Conservation (phyloP, 495 filamentous ascomycete genomes). For the Annulohypoxylon nitens region DNA sequence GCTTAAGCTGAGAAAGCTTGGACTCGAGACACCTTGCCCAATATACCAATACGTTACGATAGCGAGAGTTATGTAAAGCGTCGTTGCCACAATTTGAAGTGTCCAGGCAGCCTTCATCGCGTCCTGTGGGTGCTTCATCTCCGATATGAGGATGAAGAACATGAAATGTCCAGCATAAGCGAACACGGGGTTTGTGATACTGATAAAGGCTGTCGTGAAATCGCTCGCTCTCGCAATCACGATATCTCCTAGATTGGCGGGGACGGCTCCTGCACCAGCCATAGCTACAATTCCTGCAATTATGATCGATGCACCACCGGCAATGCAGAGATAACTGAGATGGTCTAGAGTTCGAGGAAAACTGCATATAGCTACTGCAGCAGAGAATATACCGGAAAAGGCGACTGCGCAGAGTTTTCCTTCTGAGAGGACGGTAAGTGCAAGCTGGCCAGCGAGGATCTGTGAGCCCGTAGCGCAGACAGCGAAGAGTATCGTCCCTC, state of each 20-base stretch:
- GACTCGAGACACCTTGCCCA: slow-evolving; percentile 68
- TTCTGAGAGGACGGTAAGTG: slow-evolving; percentile 70
- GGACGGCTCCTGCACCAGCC: slow-evolving; percentile 59
- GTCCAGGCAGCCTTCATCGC: slow-evolving; percentile 65
- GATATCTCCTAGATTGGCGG: slow-evolving; percentile 39
- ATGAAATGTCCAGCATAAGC: slow-evolving; percentile 74
- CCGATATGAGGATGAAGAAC: slow-evolving; percentile 77
- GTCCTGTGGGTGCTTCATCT: slow-evolving; percentile 71
- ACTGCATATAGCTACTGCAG: slow-evolving; percentile 66
- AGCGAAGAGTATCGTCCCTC: slow-evolving; percentile 71
- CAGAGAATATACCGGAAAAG: slow-evolving; percentile 68
- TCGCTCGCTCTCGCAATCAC: slow-evolving; percentile 46
- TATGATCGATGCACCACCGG: slow-evolving; percentile 66
- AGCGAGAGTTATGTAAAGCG: slow-evolving; percentile 70
- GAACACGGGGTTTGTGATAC: slow-evolving; percentile 74
- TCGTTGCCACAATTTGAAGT: slow-evolving; percentile 68
- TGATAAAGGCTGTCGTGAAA: slow-evolving; percentile 60
- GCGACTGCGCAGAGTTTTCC: slow-evolving; percentile 71
- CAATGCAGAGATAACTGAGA: slow-evolving; percentile 69
- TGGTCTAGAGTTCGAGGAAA: slow-evolving; percentile 72
- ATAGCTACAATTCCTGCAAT: slow-evolving; percentile 72
- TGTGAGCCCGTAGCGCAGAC: slow-evolving; percentile 78
- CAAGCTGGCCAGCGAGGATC: slow-evolving; percentile 73
- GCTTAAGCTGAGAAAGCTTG: slow-evolving; percentile 70
- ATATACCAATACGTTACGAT: slow-evolving; percentile 76